Conservation (phyloP, 2,329 filamentous ascomycete species). For the Gnomoniopsis sp. region DNA sequence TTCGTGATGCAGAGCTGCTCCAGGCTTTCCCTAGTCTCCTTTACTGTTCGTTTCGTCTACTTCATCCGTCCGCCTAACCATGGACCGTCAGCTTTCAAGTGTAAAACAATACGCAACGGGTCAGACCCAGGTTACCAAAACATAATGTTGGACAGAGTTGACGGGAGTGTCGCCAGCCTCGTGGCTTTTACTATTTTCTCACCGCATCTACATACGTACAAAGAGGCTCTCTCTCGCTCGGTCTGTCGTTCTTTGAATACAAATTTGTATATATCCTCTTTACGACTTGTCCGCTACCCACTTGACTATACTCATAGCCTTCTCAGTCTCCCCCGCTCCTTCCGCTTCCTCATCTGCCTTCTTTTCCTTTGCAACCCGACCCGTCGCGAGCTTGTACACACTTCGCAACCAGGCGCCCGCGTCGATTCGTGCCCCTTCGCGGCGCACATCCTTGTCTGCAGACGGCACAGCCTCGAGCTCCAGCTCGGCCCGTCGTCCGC, state of each 20-base stretch:
- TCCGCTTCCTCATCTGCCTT: neutral
- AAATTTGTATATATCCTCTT: neutral
- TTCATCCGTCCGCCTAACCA: too few species aligned
- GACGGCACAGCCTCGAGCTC: slow-evolving; percentile 36
- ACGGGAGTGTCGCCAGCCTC: neutral
- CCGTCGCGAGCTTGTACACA: slow-evolving; percentile 15
- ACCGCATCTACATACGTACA: neutral
- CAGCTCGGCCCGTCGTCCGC: slow-evolving; percentile 49
- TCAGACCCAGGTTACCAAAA: neutral
- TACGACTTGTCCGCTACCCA: slow-evolving; percentile 5
- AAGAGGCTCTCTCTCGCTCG: neutral
- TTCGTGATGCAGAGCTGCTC: too few species aligned
- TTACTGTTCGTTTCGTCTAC: too few species aligned
- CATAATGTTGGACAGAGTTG: neutral
- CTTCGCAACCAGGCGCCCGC: slow-evolving; percentile 10
- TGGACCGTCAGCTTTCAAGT: too few species aligned
- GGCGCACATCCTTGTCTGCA: slow-evolving; percentile 6
- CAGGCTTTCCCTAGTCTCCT: too few species aligned
- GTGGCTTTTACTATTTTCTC: neutral
- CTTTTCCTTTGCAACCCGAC: neutral
- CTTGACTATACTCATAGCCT: slow-evolving; percentile 2
- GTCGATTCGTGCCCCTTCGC: neutral
- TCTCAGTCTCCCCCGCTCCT: neutral
- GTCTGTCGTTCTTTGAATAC: neutral
- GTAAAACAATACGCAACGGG: neutral